Evolutionary conservation across 495 filamentous ascomycete species (phyloP), one percentile per base, ranked within the genome.

Genomic region (Sordaria brevicollis): DNA sequence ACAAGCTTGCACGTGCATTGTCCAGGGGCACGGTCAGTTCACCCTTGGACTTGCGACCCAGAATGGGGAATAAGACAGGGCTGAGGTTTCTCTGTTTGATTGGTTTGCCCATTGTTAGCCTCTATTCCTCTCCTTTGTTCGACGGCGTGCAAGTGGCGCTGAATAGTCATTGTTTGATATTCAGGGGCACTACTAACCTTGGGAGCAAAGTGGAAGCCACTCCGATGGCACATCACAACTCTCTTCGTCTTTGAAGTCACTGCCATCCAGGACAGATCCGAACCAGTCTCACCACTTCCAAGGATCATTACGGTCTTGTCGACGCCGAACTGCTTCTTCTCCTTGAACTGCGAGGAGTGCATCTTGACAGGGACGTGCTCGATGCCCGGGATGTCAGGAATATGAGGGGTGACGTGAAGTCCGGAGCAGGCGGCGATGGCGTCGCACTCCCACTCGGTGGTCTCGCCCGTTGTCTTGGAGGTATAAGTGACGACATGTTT

Each of bases 311-410:
- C 75, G 5, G 81, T 76, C 70, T 77, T 80, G 37, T 71, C 74
- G 29, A 70, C 72, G 10, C 74, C 80, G 33, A 84, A 81, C 43
- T 83, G 76, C 10, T 72, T 71, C 35, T 79, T 74, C 6, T 49
- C 66, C 71, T 84, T 84, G 74, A 83, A 83, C 41, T 83, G 68
- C 1, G 79, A 80, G 1, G 82, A 84, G 70, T 84, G 81, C 35
- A 81, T 71, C 1, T 78, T 76, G 10, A 73, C 69, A 3, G 80
- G 76, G 1, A 84, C 71, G 11, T 80, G 73, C 66, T 82, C 77
- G 19, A 83, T 74, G 6, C 82, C 83, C 0, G 71, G 65, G 21
- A 84, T 75, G 21, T 68, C 13, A 2, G 83, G 82, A 3, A 81
- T 76, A 54, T 82, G 79, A 8, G 81, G 80, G 8, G 70, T 68